Percentiles rank a stretch among this genome's conserved stretches.
Evolutionary conservation across 148 eudicot species (phyloP).

Genomic region (Amaranthus palmeri): DNA sequence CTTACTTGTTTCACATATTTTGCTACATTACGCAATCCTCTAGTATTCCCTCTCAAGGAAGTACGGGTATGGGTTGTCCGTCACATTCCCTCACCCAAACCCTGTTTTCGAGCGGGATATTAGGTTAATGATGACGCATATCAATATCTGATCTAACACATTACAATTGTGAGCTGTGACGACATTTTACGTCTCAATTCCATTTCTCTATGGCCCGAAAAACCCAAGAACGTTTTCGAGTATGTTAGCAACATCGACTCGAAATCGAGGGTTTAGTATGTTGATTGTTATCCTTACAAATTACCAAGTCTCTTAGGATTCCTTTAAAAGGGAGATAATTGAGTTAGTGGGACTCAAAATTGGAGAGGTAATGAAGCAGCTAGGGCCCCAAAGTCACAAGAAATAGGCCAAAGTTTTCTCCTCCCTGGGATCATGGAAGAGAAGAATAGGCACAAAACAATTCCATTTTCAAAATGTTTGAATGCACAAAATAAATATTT

Average conservation of each 20-base stretch:
- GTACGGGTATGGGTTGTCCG: no score
- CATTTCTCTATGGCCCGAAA: not conserved
- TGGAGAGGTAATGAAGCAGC: not conserved
- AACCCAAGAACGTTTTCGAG: not conserved
- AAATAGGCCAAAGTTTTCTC: constrained; percentile 8
- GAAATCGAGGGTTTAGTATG: not conserved
- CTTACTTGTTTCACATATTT: no score
- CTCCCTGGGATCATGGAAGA: constrained; percentile 7
- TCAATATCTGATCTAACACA: no score
- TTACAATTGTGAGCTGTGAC: no score
- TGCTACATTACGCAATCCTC: no score
- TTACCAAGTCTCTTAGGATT: not conserved
- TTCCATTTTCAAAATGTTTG: not conserved
- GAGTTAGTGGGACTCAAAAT: not conserved
- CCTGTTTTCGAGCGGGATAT: no score
- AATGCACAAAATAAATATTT: constrained; percentile 6
- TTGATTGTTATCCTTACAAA: not conserved
- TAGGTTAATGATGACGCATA: no score
- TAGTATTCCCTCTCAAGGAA: no score
- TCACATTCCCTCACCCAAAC: no score
- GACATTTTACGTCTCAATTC: no score
- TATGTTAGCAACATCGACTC: not conserved
- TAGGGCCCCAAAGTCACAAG: constrained; percentile 15
- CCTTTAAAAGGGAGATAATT: not conserved
- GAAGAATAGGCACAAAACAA: not conserved